Percentiles rank a stretch among this genome's conserved stretches.
Conservation (phyloP, 768 basidiomycete genomes). For the Sporobolomyces pararoseus region DNA sequence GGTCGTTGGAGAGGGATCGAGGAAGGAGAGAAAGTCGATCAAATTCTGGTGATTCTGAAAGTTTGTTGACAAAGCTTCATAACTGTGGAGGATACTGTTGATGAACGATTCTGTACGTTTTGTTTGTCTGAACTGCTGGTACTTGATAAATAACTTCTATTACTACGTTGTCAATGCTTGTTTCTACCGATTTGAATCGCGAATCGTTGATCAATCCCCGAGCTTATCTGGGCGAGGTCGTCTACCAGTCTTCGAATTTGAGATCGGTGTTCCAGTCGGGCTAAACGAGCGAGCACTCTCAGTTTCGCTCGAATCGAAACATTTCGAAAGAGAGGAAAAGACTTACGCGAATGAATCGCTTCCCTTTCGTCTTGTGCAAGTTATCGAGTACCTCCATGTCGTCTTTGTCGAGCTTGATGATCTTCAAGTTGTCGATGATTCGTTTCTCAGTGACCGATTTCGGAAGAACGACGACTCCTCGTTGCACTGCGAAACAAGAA, state of each 20-base stretch:
- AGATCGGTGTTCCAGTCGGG: conserved; percentile 37
- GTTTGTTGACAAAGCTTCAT: too few relatives aligned
- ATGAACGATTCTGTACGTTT: not conserved
- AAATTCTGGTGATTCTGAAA: too few relatives aligned
- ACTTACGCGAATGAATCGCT: conserved; percentile 60
- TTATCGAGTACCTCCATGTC: conserved; percentile 60
- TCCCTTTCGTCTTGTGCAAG: conserved; percentile 61
- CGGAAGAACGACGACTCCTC: conserved; percentile 65
- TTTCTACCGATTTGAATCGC: not conserved
- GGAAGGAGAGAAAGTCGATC: not conserved
- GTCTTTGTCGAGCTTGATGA: conserved; percentile 62
- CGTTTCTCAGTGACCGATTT: conserved; percentile 72
- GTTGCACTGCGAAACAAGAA: conserved; percentile 55
- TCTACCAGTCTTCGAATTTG: conserved; percentile 31
- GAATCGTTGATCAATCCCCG: too few relatives aligned
- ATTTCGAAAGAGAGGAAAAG: conserved; percentile 58
- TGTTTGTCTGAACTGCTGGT: not conserved
- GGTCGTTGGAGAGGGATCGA: not conserved
- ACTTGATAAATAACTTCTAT: not conserved
- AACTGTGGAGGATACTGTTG: not conserved
- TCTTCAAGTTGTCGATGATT: conserved; percentile 61
- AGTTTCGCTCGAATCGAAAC: not conserved
- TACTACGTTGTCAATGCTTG: not conserved
- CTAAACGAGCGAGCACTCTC: not conserved
- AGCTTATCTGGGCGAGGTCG: too few relatives aligned